Percentiles rank a stretch among this genome's conserved stretches.
These are phyloP conservation scores for Saprolegnia parasitica DNA, from an alignment of 352 stramenopile species.

Conservation along the genomic window DNA sequence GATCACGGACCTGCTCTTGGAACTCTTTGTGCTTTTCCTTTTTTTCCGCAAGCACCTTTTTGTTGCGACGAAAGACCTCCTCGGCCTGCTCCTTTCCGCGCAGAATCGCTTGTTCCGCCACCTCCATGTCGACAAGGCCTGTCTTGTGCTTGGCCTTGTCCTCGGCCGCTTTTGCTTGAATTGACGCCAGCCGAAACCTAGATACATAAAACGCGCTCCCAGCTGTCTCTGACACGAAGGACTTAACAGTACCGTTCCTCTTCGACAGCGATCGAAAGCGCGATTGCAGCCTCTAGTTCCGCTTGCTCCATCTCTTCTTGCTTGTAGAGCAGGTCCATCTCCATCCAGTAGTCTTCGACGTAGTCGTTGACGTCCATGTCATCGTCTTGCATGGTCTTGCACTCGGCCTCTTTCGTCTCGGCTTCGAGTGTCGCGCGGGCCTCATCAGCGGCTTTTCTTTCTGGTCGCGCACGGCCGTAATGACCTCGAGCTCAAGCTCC, in stretches of 20 bases:
- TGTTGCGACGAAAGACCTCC: slow-evolving; percentile 70
- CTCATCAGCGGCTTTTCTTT: not conserved
- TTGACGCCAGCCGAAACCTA: slow-evolving; percentile 42
- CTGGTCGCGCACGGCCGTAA: slow-evolving; percentile 71
- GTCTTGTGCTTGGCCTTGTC: slow-evolving; percentile 52
- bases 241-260: slow-evolving; percentile 48
- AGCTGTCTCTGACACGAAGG: too few species aligned
- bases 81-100: slow-evolving; percentile 69
- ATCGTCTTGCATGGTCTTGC: slow-evolving; percentile 17
- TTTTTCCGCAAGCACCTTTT: slow-evolving; percentile 64
- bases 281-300: slow-evolving; percentile 69
- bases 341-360: slow-evolving; percentile 68
- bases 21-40: slow-evolving; percentile 63
- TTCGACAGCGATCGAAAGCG: slow-evolving; percentile 70
- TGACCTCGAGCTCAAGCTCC: slow-evolving; percentile 86
- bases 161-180: slow-evolving; percentile 53
- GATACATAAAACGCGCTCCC: not conserved
- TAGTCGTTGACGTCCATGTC: slow-evolving; percentile 32
- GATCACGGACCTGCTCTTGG: slow-evolving; percentile 36
- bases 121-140: slow-evolving; percentile 41
- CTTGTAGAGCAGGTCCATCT: slow-evolving; percentile 82
- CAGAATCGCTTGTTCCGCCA: slow-evolving; percentile 51
- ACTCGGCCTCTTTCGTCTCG: slow-evolving; percentile 32
- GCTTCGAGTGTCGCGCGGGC: slow-evolving; percentile 14
- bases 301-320: slow-evolving; percentile 83